phyloP scores from a whole-genome alignment of 164 flowering plant species.

The Aristolochia californica region DNA sequence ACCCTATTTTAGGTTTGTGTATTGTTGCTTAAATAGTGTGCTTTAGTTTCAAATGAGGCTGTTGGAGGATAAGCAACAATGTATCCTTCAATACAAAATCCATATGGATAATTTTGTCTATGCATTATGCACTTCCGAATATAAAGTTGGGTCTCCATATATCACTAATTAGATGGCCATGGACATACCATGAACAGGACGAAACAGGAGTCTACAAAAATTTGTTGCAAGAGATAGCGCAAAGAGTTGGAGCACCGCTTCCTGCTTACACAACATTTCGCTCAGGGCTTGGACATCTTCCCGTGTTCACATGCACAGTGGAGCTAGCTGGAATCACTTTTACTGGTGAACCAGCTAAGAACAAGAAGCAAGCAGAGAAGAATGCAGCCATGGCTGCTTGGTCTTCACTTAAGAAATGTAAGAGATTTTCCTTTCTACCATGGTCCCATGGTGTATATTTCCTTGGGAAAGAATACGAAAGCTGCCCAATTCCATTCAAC shows the following conservation, averaged over 20 bases:
- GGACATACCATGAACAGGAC: constrained; percentile 41
- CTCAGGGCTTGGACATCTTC: constrained; percentile 87
- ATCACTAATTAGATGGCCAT: not conserved
- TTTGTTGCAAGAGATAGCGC: constrained; percentile 91
- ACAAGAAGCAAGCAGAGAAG: constrained; percentile 96
- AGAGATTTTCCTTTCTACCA: constrained; percentile 13
- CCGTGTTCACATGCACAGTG: constrained; percentile 83
- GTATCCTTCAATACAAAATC: too few species aligned
- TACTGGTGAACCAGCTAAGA: constrained; percentile 92
- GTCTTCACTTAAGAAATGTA: constrained; percentile 81
- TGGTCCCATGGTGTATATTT: too few species aligned
- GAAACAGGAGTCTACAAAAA: constrained; percentile 98
- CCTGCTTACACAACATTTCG: constrained; percentile 73
- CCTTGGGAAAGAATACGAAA: too few species aligned
- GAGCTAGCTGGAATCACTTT: constrained; percentile 85
- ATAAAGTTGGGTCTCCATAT: not conserved
- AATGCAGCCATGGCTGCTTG: constrained; percentile 99
- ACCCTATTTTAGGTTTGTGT: too few species aligned
- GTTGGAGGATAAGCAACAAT: too few species aligned
- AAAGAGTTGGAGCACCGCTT: constrained; percentile 91
- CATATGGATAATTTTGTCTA: too few species aligned
- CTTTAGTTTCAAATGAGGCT: too few species aligned
- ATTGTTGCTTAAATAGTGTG: too few species aligned
- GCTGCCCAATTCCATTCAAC: too few species aligned
- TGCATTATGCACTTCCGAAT: not conserved